These are phyloP conservation scores for Hansenula sp. DNA, from an alignment of 1,139 yeast genomes.

Conservation along the genomic window DNA sequence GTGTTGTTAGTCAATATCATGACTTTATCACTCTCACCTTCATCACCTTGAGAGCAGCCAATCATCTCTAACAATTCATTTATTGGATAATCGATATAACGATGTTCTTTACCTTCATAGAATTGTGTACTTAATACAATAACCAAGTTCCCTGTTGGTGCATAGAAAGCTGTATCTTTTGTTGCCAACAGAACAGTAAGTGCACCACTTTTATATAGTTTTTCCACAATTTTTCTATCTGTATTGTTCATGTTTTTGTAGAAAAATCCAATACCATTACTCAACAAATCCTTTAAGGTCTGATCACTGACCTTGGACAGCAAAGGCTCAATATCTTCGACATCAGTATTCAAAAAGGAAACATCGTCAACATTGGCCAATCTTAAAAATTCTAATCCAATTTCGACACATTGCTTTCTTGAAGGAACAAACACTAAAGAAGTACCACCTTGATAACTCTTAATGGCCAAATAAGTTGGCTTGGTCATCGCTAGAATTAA, in stretches of 20 bases:
- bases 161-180: constrained; percentile 45
- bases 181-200: constrained; percentile 55
- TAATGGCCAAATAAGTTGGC: constrained; percentile 39
- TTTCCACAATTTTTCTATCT: constrained; percentile 54
- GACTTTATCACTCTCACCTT: constrained; percentile 35
- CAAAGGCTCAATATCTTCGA: constrained; percentile 38
- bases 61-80: constrained; percentile 69
- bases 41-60: constrained; percentile 46
- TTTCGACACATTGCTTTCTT: constrained; percentile 50
- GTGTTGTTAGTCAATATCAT: constrained; percentile 53
- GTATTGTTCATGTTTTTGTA: constrained; percentile 53
- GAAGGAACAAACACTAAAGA: constrained; percentile 54
- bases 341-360: constrained; percentile 30
- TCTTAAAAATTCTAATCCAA: constrained; percentile 41
- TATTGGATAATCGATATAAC: constrained; percentile 65
- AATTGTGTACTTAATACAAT: constrained; percentile 68
- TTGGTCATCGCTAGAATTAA: constrained; percentile 46
- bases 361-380: constrained; percentile 31
- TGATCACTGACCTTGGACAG: constrained; percentile 44
- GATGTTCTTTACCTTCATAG: constrained; percentile 70
- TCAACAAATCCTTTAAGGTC: constrained; percentile 38
- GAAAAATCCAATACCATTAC: constrained; percentile 64
- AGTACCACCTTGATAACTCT: constrained; percentile 28
- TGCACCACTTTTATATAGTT: constrained; percentile 43
- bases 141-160: constrained; percentile 52